Evolutionary conservation across 2,329 filamentous ascomycete genomes (phyloP), one percentile per base, ranked within the genome.

Genomic region (Xylaria sp.): DNA sequence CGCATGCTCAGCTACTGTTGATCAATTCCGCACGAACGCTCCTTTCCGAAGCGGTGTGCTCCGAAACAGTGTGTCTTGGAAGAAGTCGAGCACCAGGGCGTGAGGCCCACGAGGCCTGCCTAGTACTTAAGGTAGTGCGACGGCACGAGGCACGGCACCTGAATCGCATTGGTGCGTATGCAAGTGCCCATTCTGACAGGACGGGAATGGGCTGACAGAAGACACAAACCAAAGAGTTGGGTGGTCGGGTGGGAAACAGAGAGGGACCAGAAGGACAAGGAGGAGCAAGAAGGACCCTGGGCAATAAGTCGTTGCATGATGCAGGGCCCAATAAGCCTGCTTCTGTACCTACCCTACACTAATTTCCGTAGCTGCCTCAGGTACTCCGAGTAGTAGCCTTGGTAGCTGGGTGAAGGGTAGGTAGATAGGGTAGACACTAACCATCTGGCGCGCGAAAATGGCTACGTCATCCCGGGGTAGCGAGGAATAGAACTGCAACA

Each of bases 381-480:
- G 28, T 28, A 28, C 28, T 28, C 3, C 3, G 3, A 28, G 28
- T 28, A 28, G 28, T 28, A 28, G 23, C 28, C 28, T 28, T 28
- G 5, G 28, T 28, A 28, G 28, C 23, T 25, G 23, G 23, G 23
- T 25, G 23, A 25, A 25, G 23, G 23, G 23, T 25, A 25, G 23
- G 23, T 13, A 41, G 3, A 4, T 15, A 46, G 41, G 41, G 41
- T n/a, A 18, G 41, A 5, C n/a, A 18, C 34, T 9, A 46, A 46
- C 15, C 3, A 18, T 18, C 9, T 54, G 50, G 18, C 25, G 3
- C 31, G 9, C 37, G 18, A 3, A 39, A 23, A n/a, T 37, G 6
- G 7, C 31, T 61, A 66, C 57, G 56, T 66, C 63, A 61, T 51
- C 34, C 46, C 50, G 50, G 41, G 50, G 50, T 6, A 6, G 9